Conservation (phyloP, 2,329 filamentous ascomycete species). For the Beauveria rudraprayagi region DNA sequence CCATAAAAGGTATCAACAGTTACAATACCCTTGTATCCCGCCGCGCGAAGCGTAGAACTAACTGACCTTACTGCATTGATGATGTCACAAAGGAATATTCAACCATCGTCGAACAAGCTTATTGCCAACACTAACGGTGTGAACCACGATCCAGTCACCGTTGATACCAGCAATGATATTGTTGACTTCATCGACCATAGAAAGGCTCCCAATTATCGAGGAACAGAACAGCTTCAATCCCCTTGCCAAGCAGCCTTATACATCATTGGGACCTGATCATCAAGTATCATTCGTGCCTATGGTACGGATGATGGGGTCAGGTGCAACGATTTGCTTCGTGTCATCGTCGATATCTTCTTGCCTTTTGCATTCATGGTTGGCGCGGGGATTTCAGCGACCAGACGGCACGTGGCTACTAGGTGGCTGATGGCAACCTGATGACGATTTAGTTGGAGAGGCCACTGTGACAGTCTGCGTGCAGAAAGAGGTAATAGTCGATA, state of each 20-base stretch:
- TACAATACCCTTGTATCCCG: conserved; percentile 67
- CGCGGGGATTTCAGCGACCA: conserved; percentile 18
- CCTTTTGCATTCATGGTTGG: conserved; percentile 57
- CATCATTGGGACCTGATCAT: conserved; percentile 59
- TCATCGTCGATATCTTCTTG: conserved; percentile 55
- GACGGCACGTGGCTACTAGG: not conserved
- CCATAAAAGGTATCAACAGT: conserved; percentile 74
- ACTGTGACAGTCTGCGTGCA: conserved; percentile 7
- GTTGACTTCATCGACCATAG: conserved; percentile 46
- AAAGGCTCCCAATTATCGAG: conserved; percentile 63
- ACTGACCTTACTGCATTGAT: conserved; percentile 49
- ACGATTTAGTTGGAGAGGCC: not conserved
- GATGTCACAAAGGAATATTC: conserved; percentile 45
- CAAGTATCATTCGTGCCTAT: conserved; percentile 63
- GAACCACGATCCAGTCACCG: conserved; percentile 59
- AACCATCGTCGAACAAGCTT: conserved; percentile 68
- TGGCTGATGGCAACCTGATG: not conserved
- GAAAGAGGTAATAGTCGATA: not conserved
- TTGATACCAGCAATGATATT: conserved; percentile 51
- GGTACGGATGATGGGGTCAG: conserved; percentile 60
- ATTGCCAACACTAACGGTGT: conserved; percentile 72
- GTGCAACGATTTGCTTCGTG: conserved; percentile 43
- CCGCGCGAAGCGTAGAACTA: conserved; percentile 46
- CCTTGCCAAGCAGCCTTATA: conserved; percentile 55
- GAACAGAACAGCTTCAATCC: conserved; percentile 69